Conservation (phyloP, 2,329 filamentous ascomycete genomes). For the Aureobasidium sp. region DNA sequence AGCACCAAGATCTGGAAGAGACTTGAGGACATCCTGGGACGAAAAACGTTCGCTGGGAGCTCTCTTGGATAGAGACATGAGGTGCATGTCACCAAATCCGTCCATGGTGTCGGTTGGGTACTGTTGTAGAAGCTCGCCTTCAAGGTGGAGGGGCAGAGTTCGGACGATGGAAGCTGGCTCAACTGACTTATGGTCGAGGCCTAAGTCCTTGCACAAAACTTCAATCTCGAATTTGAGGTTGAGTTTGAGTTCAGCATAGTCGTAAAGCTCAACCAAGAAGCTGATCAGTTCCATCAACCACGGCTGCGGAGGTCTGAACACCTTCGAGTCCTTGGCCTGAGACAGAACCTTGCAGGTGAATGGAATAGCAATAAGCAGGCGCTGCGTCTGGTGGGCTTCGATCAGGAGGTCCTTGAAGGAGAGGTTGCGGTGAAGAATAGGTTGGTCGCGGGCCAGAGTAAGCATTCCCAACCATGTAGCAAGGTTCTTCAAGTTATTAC, state of each 20-base stretch:
- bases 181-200: slow-evolving; percentile 85
- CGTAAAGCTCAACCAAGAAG: slow-evolving; percentile 85
- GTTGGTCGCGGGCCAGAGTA: slow-evolving; percentile 87
- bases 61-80: slow-evolving; percentile 61
- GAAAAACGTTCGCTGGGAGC: slow-evolving; percentile 62
- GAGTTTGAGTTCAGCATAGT: slow-evolving; percentile 85
- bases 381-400: slow-evolving; percentile 87
- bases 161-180: slow-evolving; percentile 81
- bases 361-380: slow-evolving; percentile 84
- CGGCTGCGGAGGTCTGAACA: slow-evolving; percentile 91
- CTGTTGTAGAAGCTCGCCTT: slow-evolving; percentile 27
- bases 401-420: slow-evolving; percentile 93
- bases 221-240: slow-evolving; percentile 99
- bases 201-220: slow-evolving; percentile 86
- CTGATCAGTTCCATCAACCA: slow-evolving; percentile 97
- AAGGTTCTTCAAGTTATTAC: slow-evolving; percentile 84
- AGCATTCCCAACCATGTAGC: slow-evolving; percentile 88
- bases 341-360: slow-evolving; percentile 95
- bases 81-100: slow-evolving; percentile 66
- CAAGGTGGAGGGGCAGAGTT: slow-evolving; percentile 20
- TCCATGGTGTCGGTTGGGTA: slow-evolving; percentile 48
- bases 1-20: slow-evolving; percentile 74
- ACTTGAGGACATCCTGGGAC: slow-evolving; percentile 66
- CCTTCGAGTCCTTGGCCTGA: slow-evolving; percentile 73
- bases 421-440: slow-evolving; percentile 92